phyloP scores from a whole-genome alignment of 352 stramenopile genomes.

The Bremia lactucae region DNA sequence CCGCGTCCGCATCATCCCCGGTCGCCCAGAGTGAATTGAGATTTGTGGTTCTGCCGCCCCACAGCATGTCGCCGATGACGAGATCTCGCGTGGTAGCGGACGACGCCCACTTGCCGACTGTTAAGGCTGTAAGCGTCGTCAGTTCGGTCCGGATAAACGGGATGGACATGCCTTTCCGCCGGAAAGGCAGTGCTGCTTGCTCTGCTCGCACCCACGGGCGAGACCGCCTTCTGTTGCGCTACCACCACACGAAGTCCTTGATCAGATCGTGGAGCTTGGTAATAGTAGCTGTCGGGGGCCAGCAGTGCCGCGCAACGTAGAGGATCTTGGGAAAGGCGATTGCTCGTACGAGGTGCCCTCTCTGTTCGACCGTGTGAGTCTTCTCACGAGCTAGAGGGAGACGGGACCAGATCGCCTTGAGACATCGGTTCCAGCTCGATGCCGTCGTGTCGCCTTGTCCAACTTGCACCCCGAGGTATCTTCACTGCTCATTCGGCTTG shows the following conservation, averaged over 20 bases:
- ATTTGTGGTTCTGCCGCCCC: too few relatives aligned
- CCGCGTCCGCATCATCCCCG: too few relatives aligned
- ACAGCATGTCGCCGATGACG: too few relatives aligned
- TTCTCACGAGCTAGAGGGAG: not conserved
- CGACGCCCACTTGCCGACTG: too few relatives aligned
- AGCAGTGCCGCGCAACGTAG: not conserved
- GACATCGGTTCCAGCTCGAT: not conserved
- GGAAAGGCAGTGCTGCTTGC: too few relatives aligned
- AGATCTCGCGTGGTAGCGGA: too few relatives aligned
- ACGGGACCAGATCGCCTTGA: not conserved
- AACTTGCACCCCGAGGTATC: conserved; percentile 2
- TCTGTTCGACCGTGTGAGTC: conserved; percentile 1
- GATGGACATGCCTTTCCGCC: too few relatives aligned
- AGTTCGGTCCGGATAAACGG: too few relatives aligned
- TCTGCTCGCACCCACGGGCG: too few relatives aligned
- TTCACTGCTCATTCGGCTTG: not conserved
- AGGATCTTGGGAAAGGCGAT: not conserved
- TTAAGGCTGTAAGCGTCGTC: too few relatives aligned
- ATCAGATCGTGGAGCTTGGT: not conserved
- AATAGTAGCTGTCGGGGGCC: not conserved
- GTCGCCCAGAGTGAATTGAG: too few relatives aligned
- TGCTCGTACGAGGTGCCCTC: not conserved
- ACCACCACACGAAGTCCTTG: conserved; percentile 3
- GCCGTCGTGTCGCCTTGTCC: not conserved
- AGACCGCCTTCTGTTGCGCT: too few relatives aligned